A percentile compares a stretch with the other conserved stretches of the same genome.
Evolutionary conservation across 2,329 filamentous ascomycete species (phyloP).

Genomic region (Mariannaea sp.): DNA sequence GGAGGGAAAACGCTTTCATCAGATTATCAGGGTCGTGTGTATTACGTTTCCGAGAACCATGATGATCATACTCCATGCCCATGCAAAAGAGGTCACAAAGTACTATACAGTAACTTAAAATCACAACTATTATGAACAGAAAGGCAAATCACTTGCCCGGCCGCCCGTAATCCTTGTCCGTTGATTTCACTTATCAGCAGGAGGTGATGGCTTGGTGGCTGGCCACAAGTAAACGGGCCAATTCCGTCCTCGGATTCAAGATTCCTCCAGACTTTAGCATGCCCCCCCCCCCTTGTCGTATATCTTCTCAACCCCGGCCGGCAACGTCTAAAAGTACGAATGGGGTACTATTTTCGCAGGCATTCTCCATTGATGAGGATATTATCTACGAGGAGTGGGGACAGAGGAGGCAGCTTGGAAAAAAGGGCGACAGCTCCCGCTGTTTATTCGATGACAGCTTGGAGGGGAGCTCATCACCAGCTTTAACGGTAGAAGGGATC

Average conservation of each 20-base stretch:
- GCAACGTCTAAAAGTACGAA: background rate
- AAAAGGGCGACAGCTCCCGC: background rate
- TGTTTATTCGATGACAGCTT: background rate
- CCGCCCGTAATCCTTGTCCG: slow-evolving; percentile 2
- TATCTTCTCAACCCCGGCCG: background rate
- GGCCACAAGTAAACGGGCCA: background rate
- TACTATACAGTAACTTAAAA: too few relatives aligned
- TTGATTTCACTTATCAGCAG: background rate
- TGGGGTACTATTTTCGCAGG: too few relatives aligned
- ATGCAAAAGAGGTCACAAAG: slow-evolving; percentile 1
- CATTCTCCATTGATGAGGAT: too few relatives aligned
- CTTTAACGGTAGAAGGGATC: background rate
- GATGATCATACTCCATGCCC: background rate
- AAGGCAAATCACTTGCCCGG: background rate
- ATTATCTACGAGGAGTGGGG: too few relatives aligned
- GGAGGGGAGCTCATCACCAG: too few relatives aligned
- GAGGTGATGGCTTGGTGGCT: background rate
- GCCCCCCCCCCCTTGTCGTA: background rate
- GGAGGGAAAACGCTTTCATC: too few relatives aligned
- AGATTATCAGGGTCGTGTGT: background rate
- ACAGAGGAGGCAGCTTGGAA: too few relatives aligned
- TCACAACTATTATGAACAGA: too few relatives aligned
- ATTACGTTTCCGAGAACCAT: background rate
- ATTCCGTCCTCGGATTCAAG: background rate
- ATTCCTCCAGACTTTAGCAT: background rate